Evolutionary conservation across 768 basidiomycete species (phyloP), one percentile per base, ranked within the genome.

Genomic region (Rhodotorula toruloides): DNA sequence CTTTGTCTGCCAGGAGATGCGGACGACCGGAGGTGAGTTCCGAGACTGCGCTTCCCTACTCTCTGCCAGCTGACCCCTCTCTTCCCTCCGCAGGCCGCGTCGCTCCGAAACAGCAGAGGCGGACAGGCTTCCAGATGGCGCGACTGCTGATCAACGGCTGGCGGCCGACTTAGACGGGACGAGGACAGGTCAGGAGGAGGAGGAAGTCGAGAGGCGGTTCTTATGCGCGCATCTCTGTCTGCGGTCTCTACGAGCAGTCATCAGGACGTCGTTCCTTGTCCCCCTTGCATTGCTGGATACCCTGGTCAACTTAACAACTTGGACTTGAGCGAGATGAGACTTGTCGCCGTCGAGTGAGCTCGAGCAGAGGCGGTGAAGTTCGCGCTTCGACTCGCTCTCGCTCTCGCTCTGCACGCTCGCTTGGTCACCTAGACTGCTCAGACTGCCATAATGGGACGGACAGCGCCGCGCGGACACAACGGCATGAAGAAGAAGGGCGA

Each of bases 1-100:
- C 70, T 99, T 96, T 78, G 93, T 97, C 11, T 99, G 96, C 75
- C 96, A 98, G 79, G 96, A 99, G 77, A 80, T 80, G 79, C 71
- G 79, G 64, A 79, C 79, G 54, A 80, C 80, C 3, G 79, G 79
- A 48, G 78, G 78, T 46, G 37, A 36, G 60, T 63, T n/a, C n/a
- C n/a, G n/a, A n/a, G n/a, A n/a, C 36, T 16, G 46, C 22, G 6
- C n/a, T 43, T 40, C 53, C 6, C n/a, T 39, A 16, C 39, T 27
- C 39, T 31, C 12, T 36, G 3, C 22, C 29, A 13, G 19, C 54
- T 53, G 42, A 32, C 29, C n/a, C 4, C 17, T n/a, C 22, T 47
- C 17, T 37, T 11, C 16, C 16, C 9, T 34, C 22, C 52, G 19
- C 61, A 63, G 91, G 91, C n/a, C 81, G 91, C 39, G 85, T 88